Conservation (phyloP, 2,329 filamentous ascomycete genomes). For the Sclerotinia borealis region DNA sequence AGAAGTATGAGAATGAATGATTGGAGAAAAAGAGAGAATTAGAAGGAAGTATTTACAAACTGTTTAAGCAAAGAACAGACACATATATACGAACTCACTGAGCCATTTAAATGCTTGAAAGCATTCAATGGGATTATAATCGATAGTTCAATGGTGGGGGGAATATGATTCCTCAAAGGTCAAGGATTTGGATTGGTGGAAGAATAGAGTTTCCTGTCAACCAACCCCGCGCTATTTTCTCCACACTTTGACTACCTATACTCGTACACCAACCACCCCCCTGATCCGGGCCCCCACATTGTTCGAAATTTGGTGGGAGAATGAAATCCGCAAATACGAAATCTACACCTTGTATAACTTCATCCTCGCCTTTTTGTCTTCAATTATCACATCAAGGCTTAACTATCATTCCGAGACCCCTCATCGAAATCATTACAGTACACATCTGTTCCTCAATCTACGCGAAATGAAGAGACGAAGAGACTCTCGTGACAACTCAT, state of each 20-base stretch:
- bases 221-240: conserved; percentile 4
- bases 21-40: not conserved
- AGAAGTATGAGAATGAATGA: not conserved
- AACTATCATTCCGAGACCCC: not conserved
- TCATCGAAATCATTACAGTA: not conserved
- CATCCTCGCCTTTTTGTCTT: not conserved
- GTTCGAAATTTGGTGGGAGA: not conserved
- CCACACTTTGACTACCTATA: too few relatives aligned
- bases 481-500: not conserved
- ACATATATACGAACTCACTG: not conserved
- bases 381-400: not conserved
- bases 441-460: not conserved
- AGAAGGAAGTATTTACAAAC: too few relatives aligned
- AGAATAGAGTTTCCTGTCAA: conserved; percentile 2
- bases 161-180: too few relatives aligned
- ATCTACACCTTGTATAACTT: not conserved
- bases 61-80: not conserved
- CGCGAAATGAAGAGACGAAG: not conserved
- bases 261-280: not conserved
- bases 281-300: not conserved
- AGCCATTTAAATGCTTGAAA: not conserved
- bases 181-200: conserved; percentile 1
- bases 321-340: not conserved
- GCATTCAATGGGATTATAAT: not conserved
- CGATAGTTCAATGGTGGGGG: not conserved